Conservation (phyloP, 139 green algal genomes). For the Micromonas pusilla region DNA sequence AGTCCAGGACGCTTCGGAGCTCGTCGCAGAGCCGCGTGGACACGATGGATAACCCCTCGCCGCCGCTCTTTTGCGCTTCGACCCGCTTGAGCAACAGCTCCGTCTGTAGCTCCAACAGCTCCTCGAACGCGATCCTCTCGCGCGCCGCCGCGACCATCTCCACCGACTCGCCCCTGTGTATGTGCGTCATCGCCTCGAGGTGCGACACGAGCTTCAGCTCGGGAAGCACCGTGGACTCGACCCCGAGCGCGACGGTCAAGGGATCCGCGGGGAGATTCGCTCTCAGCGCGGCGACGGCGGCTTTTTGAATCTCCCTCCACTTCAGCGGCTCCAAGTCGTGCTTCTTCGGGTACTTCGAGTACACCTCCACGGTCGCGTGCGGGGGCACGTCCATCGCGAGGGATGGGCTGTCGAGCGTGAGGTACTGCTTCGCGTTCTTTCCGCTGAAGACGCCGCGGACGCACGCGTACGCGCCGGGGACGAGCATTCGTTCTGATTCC, state of each 20-base stretch:
- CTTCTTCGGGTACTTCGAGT: slow-evolving; percentile 26
- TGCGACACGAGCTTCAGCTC: slow-evolving; percentile 22
- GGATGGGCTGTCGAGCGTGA: neutral
- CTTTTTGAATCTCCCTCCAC: slow-evolving; percentile 9
- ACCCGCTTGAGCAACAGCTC: slow-evolving; percentile 46
- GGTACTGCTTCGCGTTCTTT: neutral
- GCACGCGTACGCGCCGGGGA: neutral
- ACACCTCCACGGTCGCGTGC: slow-evolving; percentile 2
- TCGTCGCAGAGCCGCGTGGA: neutral
- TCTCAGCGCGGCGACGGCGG: neutral
- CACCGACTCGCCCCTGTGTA: slow-evolving; percentile 43
- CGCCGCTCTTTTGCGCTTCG: neutral
- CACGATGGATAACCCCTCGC: slow-evolving; percentile 4
- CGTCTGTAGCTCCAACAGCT: slow-evolving; percentile 79
- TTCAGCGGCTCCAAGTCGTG: neutral
- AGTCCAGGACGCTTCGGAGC: slow-evolving; percentile 36
- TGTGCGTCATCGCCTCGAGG: neutral
- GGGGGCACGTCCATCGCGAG: neutral
- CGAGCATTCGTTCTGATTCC: neutral
- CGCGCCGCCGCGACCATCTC: slow-evolving; percentile 36
- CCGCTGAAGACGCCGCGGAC: neutral
- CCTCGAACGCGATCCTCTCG: slow-evolving; percentile 67
- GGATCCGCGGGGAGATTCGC: slow-evolving; percentile 18
- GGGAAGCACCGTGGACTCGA: slow-evolving; percentile 37
- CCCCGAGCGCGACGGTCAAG: slow-evolving; percentile 1